phyloP scores from a whole-genome alignment of 163 green algal species.

The Scenedesmus sp. region DNA sequence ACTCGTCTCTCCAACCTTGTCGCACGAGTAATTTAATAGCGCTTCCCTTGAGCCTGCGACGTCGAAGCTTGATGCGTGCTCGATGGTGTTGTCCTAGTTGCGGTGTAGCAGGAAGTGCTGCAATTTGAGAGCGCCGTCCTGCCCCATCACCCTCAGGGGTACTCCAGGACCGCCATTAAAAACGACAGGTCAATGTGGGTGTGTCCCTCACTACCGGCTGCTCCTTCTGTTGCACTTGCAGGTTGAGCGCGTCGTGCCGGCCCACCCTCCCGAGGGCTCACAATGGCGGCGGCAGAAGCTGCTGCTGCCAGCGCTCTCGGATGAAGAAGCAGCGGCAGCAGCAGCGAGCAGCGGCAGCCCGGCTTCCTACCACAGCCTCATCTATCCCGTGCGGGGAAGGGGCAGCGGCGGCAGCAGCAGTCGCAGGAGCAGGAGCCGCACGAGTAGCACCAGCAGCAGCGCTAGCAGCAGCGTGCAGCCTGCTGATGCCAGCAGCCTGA shows the following conservation, averaged over 20 bases:
- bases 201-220: too few species aligned
- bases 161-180: too few species aligned
- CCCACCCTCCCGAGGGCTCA: slow-evolving; percentile 61
- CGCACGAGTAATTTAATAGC: too few species aligned
- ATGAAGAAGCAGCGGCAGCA: slow-evolving; percentile 4
- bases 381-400: background rate
- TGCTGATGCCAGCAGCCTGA: background rate
- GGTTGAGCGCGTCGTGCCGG: slow-evolving; percentile 59
- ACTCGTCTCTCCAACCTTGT: too few species aligned
- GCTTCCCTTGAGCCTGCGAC: too few species aligned
- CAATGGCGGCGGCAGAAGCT: slow-evolving; percentile 56
- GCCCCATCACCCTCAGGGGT: slow-evolving; percentile 59
- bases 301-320: slow-evolving; percentile 44
- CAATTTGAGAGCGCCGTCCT: slow-evolving; percentile 58
- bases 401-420: background rate
- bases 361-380: background rate
- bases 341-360: background rate
- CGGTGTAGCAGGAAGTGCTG: background rate
- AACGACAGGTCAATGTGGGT: too few species aligned
- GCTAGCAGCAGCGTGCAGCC: background rate
- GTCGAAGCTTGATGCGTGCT: too few species aligned
- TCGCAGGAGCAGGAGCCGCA: background rate
- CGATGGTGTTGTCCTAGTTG: too few species aligned
- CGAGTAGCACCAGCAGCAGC: slow-evolving; percentile 14
- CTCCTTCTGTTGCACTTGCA: background rate